Conservation (phyloP, 2,329 filamentous ascomycete genomes). For the Aspergillus hiratsukae region DNA sequence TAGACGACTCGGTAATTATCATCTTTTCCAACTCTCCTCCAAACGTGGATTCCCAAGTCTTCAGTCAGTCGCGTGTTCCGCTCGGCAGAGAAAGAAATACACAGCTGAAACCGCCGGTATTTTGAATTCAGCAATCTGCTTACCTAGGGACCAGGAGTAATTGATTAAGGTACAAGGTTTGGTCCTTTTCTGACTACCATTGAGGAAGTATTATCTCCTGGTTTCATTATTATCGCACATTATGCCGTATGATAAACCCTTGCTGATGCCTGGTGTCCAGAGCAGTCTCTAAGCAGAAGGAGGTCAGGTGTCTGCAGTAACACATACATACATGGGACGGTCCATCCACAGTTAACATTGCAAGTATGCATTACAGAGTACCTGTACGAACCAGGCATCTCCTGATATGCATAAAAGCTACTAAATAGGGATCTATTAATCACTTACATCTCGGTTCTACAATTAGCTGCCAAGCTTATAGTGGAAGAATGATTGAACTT, state of each 20-base stretch:
- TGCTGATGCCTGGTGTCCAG: background rate
- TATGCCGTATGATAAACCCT: background rate
- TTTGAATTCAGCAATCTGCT: background rate
- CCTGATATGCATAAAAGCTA: background rate
- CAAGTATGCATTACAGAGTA: background rate
- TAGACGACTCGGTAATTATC: background rate
- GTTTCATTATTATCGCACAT: background rate
- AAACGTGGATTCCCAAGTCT: background rate
- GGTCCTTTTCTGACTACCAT: background rate
- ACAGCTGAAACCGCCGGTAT: too few species aligned
- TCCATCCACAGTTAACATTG: background rate
- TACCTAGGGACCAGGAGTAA: background rate
- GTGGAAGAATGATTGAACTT: background rate
- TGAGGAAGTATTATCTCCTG: background rate
- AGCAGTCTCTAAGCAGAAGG: background rate
- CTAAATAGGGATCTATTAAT: background rate
- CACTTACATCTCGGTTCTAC: background rate
- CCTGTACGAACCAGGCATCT: background rate
- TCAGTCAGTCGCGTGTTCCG: background rate
- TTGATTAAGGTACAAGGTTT: too few species aligned
- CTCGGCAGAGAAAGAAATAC: background rate
- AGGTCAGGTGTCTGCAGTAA: conserved; percentile 1
- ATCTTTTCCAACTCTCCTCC: background rate
- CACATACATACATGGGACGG: background rate
- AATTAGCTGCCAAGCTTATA: background rate